Evolutionary conservation across 495 filamentous ascomycete genomes (phyloP).

Genomic region (Antarctomyces pellizariae): DNA sequence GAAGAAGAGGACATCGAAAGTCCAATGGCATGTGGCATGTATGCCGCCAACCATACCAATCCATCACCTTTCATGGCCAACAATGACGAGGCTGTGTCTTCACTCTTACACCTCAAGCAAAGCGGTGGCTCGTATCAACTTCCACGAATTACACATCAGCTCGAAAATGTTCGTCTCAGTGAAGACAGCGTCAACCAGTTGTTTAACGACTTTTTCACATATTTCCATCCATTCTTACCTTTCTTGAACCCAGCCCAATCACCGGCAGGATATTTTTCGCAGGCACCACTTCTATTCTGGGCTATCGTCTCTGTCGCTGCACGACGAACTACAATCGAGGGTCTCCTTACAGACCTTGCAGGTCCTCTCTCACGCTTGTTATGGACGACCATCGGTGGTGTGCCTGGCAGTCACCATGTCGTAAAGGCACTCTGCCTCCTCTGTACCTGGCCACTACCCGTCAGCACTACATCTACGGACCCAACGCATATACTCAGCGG

Average conservation of each 20-base stretch:
- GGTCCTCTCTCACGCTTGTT: slow-evolving; percentile 50
- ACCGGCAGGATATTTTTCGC: slow-evolving; percentile 51
- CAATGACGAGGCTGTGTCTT: slow-evolving; percentile 67
- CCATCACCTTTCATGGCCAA: slow-evolving; percentile 52
- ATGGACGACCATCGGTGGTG: slow-evolving; percentile 61
- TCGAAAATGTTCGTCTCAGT: slow-evolving; percentile 52
- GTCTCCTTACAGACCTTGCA: slow-evolving; percentile 43
- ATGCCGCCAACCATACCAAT: slow-evolving; percentile 28
- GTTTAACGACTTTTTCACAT: slow-evolving; percentile 61
- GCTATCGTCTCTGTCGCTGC: slow-evolving; percentile 63
- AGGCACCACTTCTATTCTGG: slow-evolving; percentile 67
- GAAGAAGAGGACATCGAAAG: slow-evolving; percentile 31
- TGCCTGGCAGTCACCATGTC: slow-evolving; percentile 71
- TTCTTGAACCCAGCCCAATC: slow-evolving; percentile 49
- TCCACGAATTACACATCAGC: slow-evolving; percentile 25
- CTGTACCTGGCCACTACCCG: slow-evolving; percentile 80
- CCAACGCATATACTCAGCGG: slow-evolving; percentile 79
- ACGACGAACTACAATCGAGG: slow-evolving; percentile 43
- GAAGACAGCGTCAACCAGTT: slow-evolving; percentile 50
- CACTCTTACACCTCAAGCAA: slow-evolving; percentile 48
- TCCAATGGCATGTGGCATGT: slow-evolving; percentile 29
- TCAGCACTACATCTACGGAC: slow-evolving; percentile 64
- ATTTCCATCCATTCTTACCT: slow-evolving; percentile 68
- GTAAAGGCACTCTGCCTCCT: slow-evolving; percentile 77
- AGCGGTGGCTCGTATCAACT: slow-evolving; percentile 27